Conservation (phyloP, 1,284 basidiomycete species). For the Fomitopsis palustris region DNA sequence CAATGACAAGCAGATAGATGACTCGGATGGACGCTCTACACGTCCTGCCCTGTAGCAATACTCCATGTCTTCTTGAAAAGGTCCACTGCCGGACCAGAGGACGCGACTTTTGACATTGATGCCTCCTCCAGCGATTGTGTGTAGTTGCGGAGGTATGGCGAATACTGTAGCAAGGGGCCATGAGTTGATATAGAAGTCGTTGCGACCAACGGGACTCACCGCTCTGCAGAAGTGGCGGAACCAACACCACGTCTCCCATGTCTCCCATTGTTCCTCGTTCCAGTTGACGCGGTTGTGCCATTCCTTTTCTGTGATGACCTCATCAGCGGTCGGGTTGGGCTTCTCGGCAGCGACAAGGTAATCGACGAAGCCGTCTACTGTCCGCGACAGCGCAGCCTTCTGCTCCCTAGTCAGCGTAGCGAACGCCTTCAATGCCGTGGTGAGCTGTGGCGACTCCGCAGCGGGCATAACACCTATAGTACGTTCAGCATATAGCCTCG, state of each 20-base stretch:
- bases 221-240: slow-evolving; percentile 79
- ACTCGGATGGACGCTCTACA: slow-evolving; percentile 12
- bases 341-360: slow-evolving; percentile 46
- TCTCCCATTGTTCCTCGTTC: slow-evolving; percentile 69
- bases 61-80: slow-evolving; percentile 68
- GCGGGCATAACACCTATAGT: slow-evolving; percentile 43
- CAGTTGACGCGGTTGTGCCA: slow-evolving; percentile 72
- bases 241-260: slow-evolving; percentile 87
- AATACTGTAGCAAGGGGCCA: slow-evolving; percentile 54
- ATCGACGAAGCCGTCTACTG: slow-evolving; percentile 70
- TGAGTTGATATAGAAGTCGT: too few species aligned
- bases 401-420: slow-evolving; percentile 70
- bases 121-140: slow-evolving; percentile 61
- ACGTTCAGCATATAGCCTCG: slow-evolving; percentile 7
- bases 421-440: slow-evolving; percentile 69
- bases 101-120: slow-evolving; percentile 58
- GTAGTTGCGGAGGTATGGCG: slow-evolving; percentile 71
- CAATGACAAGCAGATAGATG: neutral
- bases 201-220: slow-evolving; percentile 39
- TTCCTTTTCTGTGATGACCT: slow-evolving; percentile 52
- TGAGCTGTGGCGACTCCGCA: slow-evolving; percentile 62
- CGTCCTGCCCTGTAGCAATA: slow-evolving; percentile 58
- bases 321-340: slow-evolving; percentile 43
- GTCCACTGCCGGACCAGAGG: slow-evolving; percentile 50
- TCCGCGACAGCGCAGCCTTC: slow-evolving; percentile 60